Conservation (phyloP, 108 stramenopile genomes). For the Stephanodiscus minutulus region DNA sequence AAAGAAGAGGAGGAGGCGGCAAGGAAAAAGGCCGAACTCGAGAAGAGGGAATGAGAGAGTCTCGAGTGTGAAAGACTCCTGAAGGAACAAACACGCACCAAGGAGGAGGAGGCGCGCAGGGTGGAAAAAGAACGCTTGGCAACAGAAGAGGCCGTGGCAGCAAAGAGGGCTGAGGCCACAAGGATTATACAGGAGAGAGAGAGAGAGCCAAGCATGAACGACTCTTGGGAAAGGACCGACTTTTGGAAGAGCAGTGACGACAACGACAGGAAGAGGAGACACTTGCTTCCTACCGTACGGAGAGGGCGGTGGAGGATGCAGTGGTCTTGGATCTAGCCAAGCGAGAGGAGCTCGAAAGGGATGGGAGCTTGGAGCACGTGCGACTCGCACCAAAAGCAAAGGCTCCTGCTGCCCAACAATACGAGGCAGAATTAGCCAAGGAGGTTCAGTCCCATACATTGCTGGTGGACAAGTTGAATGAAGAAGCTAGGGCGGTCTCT, state of each 20-base stretch:
- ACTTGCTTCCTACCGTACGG: background rate
- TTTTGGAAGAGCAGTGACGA: conserved; percentile 48
- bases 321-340: background rate
- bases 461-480: conserved; percentile 11
- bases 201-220: background rate
- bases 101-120: background rate
- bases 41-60: conserved; percentile 17
- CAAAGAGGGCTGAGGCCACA: background rate
- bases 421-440: background rate
- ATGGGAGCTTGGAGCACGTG: background rate
- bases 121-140: conserved; percentile 3
- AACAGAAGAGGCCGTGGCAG: background rate
- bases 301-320: background rate
- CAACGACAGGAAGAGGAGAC: conserved; percentile 55
- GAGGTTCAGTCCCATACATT: conserved; percentile 2
- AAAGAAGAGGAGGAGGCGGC: background rate
- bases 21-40: conserved; percentile 1
- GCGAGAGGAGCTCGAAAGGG: conserved; percentile 8
- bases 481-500: conserved; percentile 12
- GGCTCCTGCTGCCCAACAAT: background rate
- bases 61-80: background rate
- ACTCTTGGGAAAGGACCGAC: background rate
- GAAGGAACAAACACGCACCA: conserved; percentile 5
- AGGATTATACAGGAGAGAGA: conserved; percentile 19
- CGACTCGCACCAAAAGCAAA: conserved; percentile 2